A percentile compares a stretch with the other conserved stretches of the same genome.
Conservation (phyloP, 495 filamentous ascomycete genomes). For the Cudoniella acicularis region DNA sequence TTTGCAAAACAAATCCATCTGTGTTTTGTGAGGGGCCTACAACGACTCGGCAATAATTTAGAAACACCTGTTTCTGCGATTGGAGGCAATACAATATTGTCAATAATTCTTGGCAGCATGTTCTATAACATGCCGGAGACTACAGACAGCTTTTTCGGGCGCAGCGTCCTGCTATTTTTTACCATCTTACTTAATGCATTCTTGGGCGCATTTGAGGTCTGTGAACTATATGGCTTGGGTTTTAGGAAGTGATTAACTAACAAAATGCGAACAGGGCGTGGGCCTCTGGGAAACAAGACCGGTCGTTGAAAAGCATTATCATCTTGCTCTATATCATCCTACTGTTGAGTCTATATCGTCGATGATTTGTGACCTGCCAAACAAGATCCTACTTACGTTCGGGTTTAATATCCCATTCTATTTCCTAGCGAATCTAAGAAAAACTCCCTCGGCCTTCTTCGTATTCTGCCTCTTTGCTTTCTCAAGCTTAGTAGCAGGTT, state of each 20-base stretch:
- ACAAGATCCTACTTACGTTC: constrained; percentile 56
- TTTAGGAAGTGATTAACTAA: too few species aligned
- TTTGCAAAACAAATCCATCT: constrained; percentile 60
- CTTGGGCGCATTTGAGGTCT: neutral
- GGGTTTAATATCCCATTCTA: constrained; percentile 64
- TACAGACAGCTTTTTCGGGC: constrained; percentile 69
- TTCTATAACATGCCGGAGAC: constrained; percentile 70
- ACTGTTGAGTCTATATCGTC: constrained; percentile 64
- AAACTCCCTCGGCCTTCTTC: constrained; percentile 47
- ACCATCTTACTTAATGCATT: neutral
- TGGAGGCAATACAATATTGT: constrained; percentile 66
- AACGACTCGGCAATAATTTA: constrained; percentile 65
- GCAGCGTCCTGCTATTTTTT: neutral
- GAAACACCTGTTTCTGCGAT: constrained; percentile 64
- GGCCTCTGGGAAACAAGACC: constrained; percentile 32
- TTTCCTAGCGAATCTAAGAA: constrained; percentile 53
- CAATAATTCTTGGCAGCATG: constrained; percentile 74
- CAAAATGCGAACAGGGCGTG: too few species aligned
- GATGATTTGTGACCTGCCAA: constrained; percentile 61
- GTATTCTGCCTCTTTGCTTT: constrained; percentile 42
- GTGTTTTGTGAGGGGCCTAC: constrained; percentile 66
- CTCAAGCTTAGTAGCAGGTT: constrained; percentile 36
- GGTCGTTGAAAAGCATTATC: constrained; percentile 65
- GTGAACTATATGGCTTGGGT: too few species aligned
- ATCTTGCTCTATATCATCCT: constrained; percentile 67